phyloP scores from a whole-genome alignment of 108 stramenopile genomes.

The Pseudonitzschia multistriata region DNA sequence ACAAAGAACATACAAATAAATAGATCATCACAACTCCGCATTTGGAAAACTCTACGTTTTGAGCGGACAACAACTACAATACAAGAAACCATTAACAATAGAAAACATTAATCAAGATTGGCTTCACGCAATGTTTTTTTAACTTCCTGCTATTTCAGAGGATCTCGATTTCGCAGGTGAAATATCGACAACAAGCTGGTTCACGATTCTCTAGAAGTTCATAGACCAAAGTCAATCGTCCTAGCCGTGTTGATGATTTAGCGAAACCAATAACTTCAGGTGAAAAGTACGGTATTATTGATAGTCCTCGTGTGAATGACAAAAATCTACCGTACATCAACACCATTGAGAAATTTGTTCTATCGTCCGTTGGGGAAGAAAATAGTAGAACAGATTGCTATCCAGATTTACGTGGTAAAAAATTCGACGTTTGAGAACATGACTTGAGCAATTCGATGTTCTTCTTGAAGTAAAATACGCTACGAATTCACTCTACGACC shows the following conservation, averaged over 20 bases:
- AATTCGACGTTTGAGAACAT: neutral
- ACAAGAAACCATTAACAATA: neutral
- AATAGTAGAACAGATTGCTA: neutral
- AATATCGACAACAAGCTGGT: too few species aligned
- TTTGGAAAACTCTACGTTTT: too few species aligned
- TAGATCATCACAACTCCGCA: neutral
- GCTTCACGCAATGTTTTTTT: neutral
- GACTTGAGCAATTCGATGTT: neutral
- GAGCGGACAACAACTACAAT: too few species aligned
- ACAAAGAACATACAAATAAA: conserved; percentile 4
- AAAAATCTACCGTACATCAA: too few species aligned
- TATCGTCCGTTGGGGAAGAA: neutral
- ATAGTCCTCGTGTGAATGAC: too few species aligned
- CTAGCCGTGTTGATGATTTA: too few species aligned
- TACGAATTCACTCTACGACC: neutral
- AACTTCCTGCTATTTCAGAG: neutral
- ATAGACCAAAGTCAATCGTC: too few species aligned
- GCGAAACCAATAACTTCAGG: too few species aligned
- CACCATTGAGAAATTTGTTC: neutral
- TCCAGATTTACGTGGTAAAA: neutral
- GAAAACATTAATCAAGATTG: neutral
- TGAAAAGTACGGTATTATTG: too few species aligned
- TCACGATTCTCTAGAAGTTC: too few species aligned
- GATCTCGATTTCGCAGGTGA: too few species aligned
- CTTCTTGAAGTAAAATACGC: neutral